phyloP scores from a whole-genome alignment of 1,284 basidiomycete species.

The Cutaneotrichosporon mucoides region DNA sequence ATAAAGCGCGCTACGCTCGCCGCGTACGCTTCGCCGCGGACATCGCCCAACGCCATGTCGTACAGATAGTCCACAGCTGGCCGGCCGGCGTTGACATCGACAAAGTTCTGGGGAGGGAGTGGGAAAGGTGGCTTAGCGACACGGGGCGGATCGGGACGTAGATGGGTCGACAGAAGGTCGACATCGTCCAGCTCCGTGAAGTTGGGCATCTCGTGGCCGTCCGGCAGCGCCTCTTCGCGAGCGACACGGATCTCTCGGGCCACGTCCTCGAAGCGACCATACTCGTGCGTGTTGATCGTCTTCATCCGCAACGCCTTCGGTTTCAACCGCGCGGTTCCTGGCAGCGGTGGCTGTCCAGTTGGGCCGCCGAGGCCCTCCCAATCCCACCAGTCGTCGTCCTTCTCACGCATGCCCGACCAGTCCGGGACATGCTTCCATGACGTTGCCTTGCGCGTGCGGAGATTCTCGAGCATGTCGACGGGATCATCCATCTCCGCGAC shows the following conservation, averaged over 20 bases:
- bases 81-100: conserved; percentile 32
- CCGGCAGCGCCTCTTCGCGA: neutral
- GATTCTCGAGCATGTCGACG: conserved; percentile 25
- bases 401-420: conserved; percentile 32
- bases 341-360: conserved; percentile 32
- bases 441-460: conserved; percentile 8
- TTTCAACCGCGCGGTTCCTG: conserved; percentile 15
- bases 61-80: conserved; percentile 27
- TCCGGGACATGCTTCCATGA: conserved; percentile 25
- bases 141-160: conserved; percentile 19
- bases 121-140: neutral
- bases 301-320: conserved; percentile 23
- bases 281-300: conserved; percentile 26
- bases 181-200: conserved; percentile 16
- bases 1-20: conserved; percentile 40
- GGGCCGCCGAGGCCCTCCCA: conserved; percentile 33
- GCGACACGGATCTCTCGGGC: conserved; percentile 8
- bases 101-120: conserved; percentile 17
- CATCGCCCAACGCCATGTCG: conserved; percentile 31
- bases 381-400: conserved; percentile 38
- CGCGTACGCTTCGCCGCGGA: conserved; percentile 42
- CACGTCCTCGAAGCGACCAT: conserved; percentile 35
- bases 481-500: conserved; percentile 47
- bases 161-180: conserved; percentile 29
- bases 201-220: neutral